These are phyloP conservation scores for Scleroderma citrinum DNA, from an alignment of 768 basidiomycete species.

Conservation along the genomic window DNA sequence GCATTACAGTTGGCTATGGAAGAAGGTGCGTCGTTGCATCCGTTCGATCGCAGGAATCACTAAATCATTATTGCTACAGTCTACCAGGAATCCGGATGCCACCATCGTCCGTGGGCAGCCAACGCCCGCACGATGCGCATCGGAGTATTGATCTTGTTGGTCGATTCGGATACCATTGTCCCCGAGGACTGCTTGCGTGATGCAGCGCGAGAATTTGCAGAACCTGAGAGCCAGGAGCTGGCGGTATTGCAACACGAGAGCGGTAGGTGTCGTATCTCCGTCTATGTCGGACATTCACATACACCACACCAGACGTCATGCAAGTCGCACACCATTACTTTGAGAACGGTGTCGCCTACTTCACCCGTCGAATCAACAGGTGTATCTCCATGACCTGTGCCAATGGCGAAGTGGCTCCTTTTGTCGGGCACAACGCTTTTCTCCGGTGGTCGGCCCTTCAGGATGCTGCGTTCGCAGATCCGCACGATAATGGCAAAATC, in stretches of 20 bases:
- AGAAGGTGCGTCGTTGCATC: slow-evolving; percentile 36
- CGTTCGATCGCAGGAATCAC: slow-evolving; percentile 25
- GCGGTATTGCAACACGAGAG: slow-evolving; percentile 90
- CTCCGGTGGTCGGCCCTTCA: slow-evolving; percentile 86
- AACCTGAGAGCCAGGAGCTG: slow-evolving; percentile 56
- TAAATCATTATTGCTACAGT: slow-evolving; percentile 32
- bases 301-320: slow-evolving; percentile 60
- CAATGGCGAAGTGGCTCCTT: slow-evolving; percentile 72
- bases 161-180: slow-evolving; percentile 86
- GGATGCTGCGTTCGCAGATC: slow-evolving; percentile 72
- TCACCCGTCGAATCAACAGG: slow-evolving; percentile 83
- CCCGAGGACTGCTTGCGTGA: slow-evolving; percentile 90
- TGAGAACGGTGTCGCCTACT: slow-evolving; percentile 85
- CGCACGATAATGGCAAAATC: slow-evolving; percentile 52
- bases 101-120: slow-evolving; percentile 68
- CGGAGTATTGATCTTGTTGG: slow-evolving; percentile 72
- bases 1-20: slow-evolving; percentile 48
- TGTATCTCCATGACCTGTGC: slow-evolving; percentile 75
- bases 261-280: slow-evolving; percentile 35
- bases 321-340: slow-evolving; percentile 88
- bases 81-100: slow-evolving; percentile 49
- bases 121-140: slow-evolving; percentile 72
- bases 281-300: neutral
- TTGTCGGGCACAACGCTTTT: slow-evolving; percentile 87
- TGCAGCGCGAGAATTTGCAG: slow-evolving; percentile 78